Percentiles rank a stretch among this genome's conserved stretches.
phyloP scores from a whole-genome alignment of 768 basidiomycete genomes.

The Phallus indusiatus region DNA sequence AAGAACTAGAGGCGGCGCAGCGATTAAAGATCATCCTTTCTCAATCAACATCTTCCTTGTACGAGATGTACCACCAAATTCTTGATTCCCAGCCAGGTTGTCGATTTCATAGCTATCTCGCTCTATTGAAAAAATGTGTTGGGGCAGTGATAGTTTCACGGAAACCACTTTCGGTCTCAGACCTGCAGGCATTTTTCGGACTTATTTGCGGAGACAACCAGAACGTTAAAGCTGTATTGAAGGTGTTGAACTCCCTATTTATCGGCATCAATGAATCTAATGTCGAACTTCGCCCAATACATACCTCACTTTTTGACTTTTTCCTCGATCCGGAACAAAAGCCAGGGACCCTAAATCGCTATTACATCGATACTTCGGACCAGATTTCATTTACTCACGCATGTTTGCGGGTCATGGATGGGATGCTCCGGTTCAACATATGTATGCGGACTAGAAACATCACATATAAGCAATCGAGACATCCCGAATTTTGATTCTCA shows the following conservation, averaged over 20 bases:
- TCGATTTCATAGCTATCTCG: not conserved
- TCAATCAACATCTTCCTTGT: no score
- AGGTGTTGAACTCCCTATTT: not conserved
- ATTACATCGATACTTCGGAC: no score
- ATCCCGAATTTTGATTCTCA: not conserved
- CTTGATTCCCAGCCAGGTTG: not conserved
- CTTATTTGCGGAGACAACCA: no score
- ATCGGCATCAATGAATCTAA: not conserved
- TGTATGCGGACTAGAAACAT: not conserved
- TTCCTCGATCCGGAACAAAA: not conserved
- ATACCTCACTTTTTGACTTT: not conserved
- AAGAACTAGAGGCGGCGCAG: no score
- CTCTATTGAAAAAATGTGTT: not conserved
- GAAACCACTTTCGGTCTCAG: not conserved
- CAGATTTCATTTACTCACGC: no score
- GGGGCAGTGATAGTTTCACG: not conserved
- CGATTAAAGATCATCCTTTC: no score
- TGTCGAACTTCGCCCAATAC: not conserved
- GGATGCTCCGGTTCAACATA: no score
- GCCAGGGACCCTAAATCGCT: no score
- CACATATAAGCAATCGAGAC: not conserved
- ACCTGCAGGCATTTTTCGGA: no score
- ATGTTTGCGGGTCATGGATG: no score
- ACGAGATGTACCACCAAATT: not conserved
- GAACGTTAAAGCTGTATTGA: no score